Evolutionary conservation across 1,139 yeast genomes (phyloP), one percentile per base, ranked within the genome.

Genomic region (Saccharomyces hybrid): DNA sequence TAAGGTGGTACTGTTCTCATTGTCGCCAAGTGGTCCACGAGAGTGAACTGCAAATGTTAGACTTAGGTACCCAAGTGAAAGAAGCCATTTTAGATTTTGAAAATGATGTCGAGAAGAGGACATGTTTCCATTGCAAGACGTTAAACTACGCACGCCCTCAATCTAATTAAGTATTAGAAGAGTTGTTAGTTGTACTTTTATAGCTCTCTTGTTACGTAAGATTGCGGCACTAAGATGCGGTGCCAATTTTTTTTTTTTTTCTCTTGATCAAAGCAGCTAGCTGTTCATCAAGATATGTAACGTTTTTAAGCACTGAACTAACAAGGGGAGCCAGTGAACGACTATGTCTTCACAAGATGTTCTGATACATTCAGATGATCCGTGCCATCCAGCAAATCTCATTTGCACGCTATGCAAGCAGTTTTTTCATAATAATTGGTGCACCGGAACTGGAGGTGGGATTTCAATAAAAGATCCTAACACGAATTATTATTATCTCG

Each of bases 361-460:
- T n/a, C 61, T 79, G 32, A 69, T 79, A 52, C 63, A 63, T 2
- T 79, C 83, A 1, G 58, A 66, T 8, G 85, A 86, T 64, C 82
- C 86, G 6, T 70, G 74, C 48, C 96, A 89, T 67, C 96, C 97
- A 0, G 96, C 96, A 3, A 86, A 86, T 64, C 73, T 87, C 62
- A 87, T 91, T 59, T 89, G 96, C 68, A 88, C 86, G 60, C 76
- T 91, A 46, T 90, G 97, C 69, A 76, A 81, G 52, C 73, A 81
- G 31, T 88, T 91, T 68, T 91, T 87, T 68, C 78, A 81, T 64
- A 85, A 86, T 66, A 86, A 88, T 55, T 90, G 97, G 97, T 95
- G 89, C 59, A 86, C 96, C 0, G 98, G 97, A 3, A 91, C 98
- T 1, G 97, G 97, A 2, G 98, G 98, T 27, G 97, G 97, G 2